Base-by-base conservation (phyloP, 495 filamentous ascomycete genomes). In the Penicillium malachiteum region DNA sequence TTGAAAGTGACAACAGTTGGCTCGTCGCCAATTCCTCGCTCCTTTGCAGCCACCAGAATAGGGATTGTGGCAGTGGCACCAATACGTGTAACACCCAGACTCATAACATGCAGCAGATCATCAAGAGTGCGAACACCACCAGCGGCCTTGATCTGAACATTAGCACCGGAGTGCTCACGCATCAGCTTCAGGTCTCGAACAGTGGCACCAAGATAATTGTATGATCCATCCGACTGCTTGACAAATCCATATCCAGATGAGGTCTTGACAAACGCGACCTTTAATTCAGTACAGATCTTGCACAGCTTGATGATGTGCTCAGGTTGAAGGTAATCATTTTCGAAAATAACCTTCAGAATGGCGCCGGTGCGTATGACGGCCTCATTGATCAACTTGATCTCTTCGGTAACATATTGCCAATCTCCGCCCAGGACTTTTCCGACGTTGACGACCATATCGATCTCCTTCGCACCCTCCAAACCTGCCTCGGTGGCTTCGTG, bases 381-480 rank as follows among this genome's bases (percentile, higher is more conserved):
- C 2, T 67, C 52, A 50, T 84, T 82, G 52, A 86, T 69, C 48
- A 58, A 58, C 5, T 61, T 51, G 41, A 85, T 81, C 56, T 84
- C 81, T 3, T 69, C 55, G 1, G 63, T 55, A 33, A 83, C 80
- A 41, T 82, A 85, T 35, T 69, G 72, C 80, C 80, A 84, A 35
- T 85, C 78, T 0, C 71, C 75, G 50, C 79, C 69, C 5, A 82
- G 71, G 18, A 78, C 80, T 48, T 84, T 84, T 46, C 62, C 83
- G 7, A 84, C 58, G 43, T 85, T 85, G 40, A 84, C 72, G 3
- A 84, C 80, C 80, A 85, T 81, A 56, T 85, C 82, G 37, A 84
- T 79, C 63, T 85, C 81, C 7, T 60, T 55, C 3, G 76, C 81
- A 13, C 81, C 81, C 0, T 72, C 68, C 4, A 68, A 49, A 5